Conservation (phyloP, 306 rosid species). For the Prunus armeniaca region DNA sequence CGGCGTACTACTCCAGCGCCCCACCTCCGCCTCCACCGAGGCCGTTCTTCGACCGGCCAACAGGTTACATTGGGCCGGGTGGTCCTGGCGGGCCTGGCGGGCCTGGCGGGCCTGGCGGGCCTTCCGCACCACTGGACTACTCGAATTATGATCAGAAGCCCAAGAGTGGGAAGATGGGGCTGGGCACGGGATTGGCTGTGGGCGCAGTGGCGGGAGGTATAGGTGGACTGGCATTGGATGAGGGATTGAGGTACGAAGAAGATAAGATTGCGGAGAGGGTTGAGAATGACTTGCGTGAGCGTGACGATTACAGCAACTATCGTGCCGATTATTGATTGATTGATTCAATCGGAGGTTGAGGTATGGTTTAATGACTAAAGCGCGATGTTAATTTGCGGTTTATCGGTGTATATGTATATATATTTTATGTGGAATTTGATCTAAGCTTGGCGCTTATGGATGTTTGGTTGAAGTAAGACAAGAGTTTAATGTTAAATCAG, state of each 20-base stretch:
- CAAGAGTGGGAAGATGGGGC: constrained; percentile 47
- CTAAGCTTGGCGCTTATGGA: background rate
- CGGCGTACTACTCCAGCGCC: constrained; percentile 57
- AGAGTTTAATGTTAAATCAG: background rate
- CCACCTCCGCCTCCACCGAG: constrained; percentile 61
- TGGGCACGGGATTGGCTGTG: constrained; percentile 66
- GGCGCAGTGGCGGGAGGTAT: constrained; percentile 73
- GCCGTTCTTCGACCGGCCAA: constrained; percentile 61
- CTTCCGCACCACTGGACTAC: constrained; percentile 72
- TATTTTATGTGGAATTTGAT: constrained; percentile 6
- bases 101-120: constrained; percentile 48
- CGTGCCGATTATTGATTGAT: constrained; percentile 30
- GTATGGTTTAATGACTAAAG: constrained; percentile 6
- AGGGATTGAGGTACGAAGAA: constrained; percentile 66
- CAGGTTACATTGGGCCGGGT: constrained; percentile 30
- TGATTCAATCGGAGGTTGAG: constrained; percentile 12
- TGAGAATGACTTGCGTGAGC: constrained; percentile 42
- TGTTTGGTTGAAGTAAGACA: constrained; percentile 6
- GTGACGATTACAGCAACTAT: constrained; percentile 59
- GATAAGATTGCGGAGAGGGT: constrained; percentile 60
- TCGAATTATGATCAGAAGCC: constrained; percentile 58
- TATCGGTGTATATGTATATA: background rate
- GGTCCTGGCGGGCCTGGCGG: constrained; percentile 39
- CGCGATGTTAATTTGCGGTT: background rate
- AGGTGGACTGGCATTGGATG: constrained; percentile 70